Evolutionary conservation across 768 basidiomycete genomes (phyloP).

Genomic region (Clitopilus hobsonii): DNA sequence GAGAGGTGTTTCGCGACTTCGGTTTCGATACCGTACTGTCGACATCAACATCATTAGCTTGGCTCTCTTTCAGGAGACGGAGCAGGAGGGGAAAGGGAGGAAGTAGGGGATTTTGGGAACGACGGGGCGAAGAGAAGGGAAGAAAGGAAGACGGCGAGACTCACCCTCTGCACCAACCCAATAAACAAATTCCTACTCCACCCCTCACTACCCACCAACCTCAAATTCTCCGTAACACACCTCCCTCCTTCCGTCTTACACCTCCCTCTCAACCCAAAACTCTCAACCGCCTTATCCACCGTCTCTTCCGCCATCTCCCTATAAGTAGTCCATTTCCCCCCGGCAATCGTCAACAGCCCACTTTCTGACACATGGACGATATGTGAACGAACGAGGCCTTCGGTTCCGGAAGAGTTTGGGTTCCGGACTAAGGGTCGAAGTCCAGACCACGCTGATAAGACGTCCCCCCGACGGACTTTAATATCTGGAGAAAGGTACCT

Average conservation of each 20-base stretch:
- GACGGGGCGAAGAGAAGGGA: too few relatives aligned
- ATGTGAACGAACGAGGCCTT: constrained; percentile 90
- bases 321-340: constrained; percentile 99
- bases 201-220: constrained; percentile 87
- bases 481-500: constrained; percentile 89
- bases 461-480: constrained; percentile 90
- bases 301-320: constrained; percentile 94
- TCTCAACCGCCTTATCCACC: constrained; percentile 80
- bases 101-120: too few relatives aligned
- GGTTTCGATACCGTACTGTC: constrained; percentile 81
- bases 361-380: constrained; percentile 79
- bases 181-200: constrained; percentile 98
- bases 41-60: background rate
- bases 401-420: constrained; percentile 54
- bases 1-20: constrained; percentile 92
- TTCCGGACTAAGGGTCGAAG: constrained; percentile 87
- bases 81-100: too few relatives aligned
- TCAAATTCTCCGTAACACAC: constrained; percentile 77
- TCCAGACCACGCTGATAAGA: constrained; percentile 93
- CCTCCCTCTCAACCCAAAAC: constrained; percentile 61
- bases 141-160: constrained; percentile 18
- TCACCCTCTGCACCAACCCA: constrained; percentile 83
- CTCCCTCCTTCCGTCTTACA: constrained; percentile 64
- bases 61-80: too few relatives aligned
- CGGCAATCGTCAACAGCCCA: constrained; percentile 90